Percentiles rank a stretch among this genome's conserved stretches.
Conservation (phyloP, 208 protist species). For the Trypanosomatidae sp. region DNA sequence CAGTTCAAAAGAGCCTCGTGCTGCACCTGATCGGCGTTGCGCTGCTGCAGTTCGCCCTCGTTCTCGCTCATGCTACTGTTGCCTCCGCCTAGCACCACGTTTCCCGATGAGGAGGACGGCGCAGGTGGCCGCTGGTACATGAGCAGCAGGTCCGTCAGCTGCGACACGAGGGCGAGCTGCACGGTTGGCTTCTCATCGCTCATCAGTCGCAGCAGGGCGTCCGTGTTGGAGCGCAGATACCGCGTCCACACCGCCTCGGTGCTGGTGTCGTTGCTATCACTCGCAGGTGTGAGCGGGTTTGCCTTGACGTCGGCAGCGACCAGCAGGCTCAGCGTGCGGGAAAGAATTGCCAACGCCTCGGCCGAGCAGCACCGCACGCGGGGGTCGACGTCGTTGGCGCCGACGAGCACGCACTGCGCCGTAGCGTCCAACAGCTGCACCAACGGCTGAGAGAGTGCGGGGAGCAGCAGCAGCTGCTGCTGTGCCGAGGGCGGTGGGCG, state of each 20-base stretch:
- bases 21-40: conserved; percentile 33
- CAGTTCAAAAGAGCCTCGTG: conserved; percentile 49
- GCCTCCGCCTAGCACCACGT: not conserved
- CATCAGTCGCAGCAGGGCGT: conserved; percentile 53
- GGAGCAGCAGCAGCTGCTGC: not conserved
- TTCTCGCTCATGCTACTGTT: too few relatives aligned
- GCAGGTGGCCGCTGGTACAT: conserved; percentile 25
- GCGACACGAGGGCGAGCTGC: conserved; percentile 67
- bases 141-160: conserved; percentile 54
- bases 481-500: not conserved
- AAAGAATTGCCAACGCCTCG: conserved; percentile 50
- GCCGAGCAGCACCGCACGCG: conserved; percentile 55
- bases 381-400: conserved; percentile 42
- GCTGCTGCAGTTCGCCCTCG: not conserved
- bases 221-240: conserved; percentile 43
- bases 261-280: not conserved
- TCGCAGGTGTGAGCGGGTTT: not conserved
- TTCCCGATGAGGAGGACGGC: not conserved
- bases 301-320: conserved; percentile 15
- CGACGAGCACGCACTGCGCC: conserved; percentile 27
- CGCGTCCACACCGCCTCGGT: conserved; percentile 38
- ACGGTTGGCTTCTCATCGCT: conserved; percentile 58
- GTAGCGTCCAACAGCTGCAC: conserved; percentile 35
- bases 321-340: conserved; percentile 47
- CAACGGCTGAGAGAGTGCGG: conserved; percentile 10